Percentiles rank a stretch among this genome's conserved stretches.
Evolutionary conservation across 148 eudicot genomes (phyloP).

Genomic region (Cornus florida): DNA sequence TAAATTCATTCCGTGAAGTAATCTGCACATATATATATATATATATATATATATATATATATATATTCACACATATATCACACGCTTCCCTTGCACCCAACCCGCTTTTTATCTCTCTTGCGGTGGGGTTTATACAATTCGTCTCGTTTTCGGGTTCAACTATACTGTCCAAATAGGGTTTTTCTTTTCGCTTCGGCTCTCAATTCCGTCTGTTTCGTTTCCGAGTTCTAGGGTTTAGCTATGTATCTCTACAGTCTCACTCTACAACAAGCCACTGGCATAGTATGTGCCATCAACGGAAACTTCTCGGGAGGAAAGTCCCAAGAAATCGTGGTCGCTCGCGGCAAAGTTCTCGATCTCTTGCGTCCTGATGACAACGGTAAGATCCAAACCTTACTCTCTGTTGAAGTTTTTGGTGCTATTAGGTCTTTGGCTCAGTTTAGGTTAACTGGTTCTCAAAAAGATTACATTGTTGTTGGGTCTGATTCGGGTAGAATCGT

Average conservation of each 20-base stretch:
- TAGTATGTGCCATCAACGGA: constrained; percentile 76
- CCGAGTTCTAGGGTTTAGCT: constrained; percentile 13
- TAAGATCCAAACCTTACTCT: constrained; percentile 84
- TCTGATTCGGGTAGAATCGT: constrained; percentile 95
- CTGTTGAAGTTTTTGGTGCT: constrained; percentile 84
- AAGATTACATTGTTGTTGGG: constrained; percentile 88
- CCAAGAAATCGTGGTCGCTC: constrained; percentile 80
- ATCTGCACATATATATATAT: no score
- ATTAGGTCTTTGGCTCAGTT: constrained; percentile 86
- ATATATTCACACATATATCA: no score
- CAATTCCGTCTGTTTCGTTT: not conserved
- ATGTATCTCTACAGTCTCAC: constrained; percentile 96
- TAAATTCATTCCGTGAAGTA: no score
- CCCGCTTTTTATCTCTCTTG: not conserved
- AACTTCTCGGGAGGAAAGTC: constrained; percentile 81
- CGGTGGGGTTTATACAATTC: not conserved
- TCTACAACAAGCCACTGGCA: constrained; percentile 83
- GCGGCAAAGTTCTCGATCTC: constrained; percentile 86
- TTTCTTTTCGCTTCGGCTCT: no score
- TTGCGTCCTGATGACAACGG: constrained; percentile 91
- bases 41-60: no score
- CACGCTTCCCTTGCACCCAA: no score
- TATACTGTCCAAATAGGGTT: not conserved
- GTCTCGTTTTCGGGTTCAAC: not conserved
- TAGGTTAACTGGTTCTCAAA: constrained; percentile 84